These are phyloP conservation scores for Huntiella abstrusa DNA, from an alignment of 2,329 filamentous ascomycete genomes.

Conservation along the genomic window DNA sequence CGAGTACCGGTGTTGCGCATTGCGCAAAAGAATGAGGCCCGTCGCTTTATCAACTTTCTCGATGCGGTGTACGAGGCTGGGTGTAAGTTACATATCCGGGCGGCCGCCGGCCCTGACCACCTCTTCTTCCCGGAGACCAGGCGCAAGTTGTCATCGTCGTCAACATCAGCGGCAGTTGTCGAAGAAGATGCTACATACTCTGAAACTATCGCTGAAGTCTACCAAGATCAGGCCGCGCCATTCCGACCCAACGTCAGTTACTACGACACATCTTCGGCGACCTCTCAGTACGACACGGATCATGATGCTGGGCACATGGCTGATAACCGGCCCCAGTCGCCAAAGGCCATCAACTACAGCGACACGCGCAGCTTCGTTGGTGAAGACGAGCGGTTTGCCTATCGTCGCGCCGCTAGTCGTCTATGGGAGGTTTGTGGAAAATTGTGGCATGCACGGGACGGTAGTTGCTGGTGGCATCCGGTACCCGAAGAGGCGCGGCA, in stretches of 20 bases:
- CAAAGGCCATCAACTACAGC: conserved; percentile 38
- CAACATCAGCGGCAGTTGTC: conserved; percentile 10
- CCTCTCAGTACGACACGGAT: conserved; percentile 33
- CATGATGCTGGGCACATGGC: conserved; percentile 36
- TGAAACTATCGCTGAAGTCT: conserved; percentile 42
- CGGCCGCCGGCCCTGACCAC: conserved; percentile 48
- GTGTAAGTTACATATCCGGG: conserved; percentile 54
- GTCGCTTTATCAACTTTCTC: conserved; percentile 61
- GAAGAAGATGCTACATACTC: conserved; percentile 23
- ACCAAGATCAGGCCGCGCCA: conserved; percentile 57
- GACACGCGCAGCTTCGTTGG: conserved; percentile 53
- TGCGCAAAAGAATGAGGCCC: conserved; percentile 60
- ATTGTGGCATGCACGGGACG: conserved; percentile 45
- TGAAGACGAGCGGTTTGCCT: conserved; percentile 66
- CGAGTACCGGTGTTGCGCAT: conserved; percentile 47
- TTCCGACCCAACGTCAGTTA: conserved; percentile 63
- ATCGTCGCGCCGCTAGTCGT: conserved; percentile 56
- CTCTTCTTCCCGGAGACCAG: conserved; percentile 54
- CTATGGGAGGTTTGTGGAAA: conserved; percentile 66
- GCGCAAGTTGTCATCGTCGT: conserved; percentile 7
- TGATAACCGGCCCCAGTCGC: neutral
- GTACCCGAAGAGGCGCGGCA: conserved; percentile 42
- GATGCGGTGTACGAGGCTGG: conserved; percentile 69
- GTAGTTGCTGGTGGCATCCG: conserved; percentile 49
- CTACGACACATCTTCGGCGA: conserved; percentile 31